phyloP scores from a whole-genome alignment of 805 yeast genomes.

The Naumovozyma castellii region DNA sequence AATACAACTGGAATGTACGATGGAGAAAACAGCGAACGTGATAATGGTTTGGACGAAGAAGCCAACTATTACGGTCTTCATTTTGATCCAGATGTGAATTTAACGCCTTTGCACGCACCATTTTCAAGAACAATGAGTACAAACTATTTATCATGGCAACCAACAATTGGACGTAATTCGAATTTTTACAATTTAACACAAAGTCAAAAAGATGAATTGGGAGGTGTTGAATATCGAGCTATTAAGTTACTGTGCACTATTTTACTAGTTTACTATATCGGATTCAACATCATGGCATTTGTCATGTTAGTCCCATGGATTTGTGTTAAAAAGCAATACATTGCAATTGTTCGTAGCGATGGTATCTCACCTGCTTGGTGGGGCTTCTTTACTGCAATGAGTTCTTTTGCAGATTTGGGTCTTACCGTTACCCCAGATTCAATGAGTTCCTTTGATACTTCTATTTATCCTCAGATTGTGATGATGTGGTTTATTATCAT shows the following conservation, averaged over 20 bases:
- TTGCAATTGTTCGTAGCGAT: constrained; percentile 34
- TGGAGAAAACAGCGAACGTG: not conserved
- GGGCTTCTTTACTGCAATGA: constrained; percentile 77
- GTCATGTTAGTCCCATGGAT: constrained; percentile 57
- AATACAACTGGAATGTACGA: not conserved
- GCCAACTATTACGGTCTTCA: constrained; percentile 28
- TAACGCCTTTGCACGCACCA: constrained; percentile 7
- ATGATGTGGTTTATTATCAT: constrained; percentile 66
- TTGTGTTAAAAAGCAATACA: constrained; percentile 34
- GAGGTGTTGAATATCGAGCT: constrained; percentile 95
- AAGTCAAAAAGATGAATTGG: constrained; percentile 84
- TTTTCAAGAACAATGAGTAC: constrained; percentile 37
- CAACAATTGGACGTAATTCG: constrained; percentile 88
- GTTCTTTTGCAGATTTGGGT: constrained; percentile 82
- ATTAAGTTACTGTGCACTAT: constrained; percentile 64
- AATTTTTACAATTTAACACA: constrained; percentile 75
- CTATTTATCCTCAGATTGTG: constrained; percentile 56
- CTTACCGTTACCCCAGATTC: constrained; percentile 74
- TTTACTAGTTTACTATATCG: constrained; percentile 58
- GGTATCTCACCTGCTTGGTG: constrained; percentile 85
- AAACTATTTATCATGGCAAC: constrained; percentile 78
- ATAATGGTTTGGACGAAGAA: constrained; percentile 24
- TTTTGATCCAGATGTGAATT: constrained; percentile 14
- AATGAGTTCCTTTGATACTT: constrained; percentile 54
- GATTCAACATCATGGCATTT: constrained; percentile 55